Base-by-base conservation (phyloP, 768 basidiomycete genomes). In the Lactifluus rugatus region DNA sequence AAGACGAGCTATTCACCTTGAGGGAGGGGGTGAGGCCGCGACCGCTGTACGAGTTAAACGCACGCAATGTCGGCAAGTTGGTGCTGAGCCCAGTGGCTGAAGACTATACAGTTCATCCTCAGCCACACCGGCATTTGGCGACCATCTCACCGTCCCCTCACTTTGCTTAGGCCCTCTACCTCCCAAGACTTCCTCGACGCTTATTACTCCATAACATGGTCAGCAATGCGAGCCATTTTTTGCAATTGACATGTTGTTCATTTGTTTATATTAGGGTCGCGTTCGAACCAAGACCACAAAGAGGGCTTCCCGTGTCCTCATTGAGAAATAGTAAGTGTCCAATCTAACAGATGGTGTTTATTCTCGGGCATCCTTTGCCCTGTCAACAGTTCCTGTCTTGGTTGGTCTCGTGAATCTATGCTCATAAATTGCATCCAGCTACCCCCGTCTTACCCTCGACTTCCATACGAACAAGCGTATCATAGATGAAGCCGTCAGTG, bases 201-300 rank as follows among this genome's bases (percentile, higher is more conserved):
- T 31, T 42, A 44, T 16, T 47, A 28, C 51, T 41, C 41, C 11
- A 62, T 32, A 79, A 68, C 64, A 85, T 85, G 84, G 84, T 84
- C 68, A 21, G 75, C 54, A 51, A 58, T 6, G 36, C 7, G 2
- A 25, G 19, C 14, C 32, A 36, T 34, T 32, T 10, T 46, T 19
- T 10, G 28, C 5, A 19, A 32, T n/a, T 31, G 21, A 31, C 23
- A 34, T 21, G 1, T 10, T 13, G 17, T 16, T 59, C 6, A 63
- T 31, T 6, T 7, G 2, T 25, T 54, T 46, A 17, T 31, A 19
- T 1, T 71, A 97, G 96, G 96, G 96, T 74, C 93, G 96, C 70
- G 95, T 99, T 77, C 90, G 96, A 72, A 99, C 96, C 69, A 99
- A 99, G 80, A 99, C 96, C 65, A 95, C 94, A 72, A 99, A 99